Evolutionary conservation across 2,329 filamentous ascomycete genomes (phyloP), one percentile per base, ranked within the genome.

Genomic region (Monosporascus cannonballus): DNA sequence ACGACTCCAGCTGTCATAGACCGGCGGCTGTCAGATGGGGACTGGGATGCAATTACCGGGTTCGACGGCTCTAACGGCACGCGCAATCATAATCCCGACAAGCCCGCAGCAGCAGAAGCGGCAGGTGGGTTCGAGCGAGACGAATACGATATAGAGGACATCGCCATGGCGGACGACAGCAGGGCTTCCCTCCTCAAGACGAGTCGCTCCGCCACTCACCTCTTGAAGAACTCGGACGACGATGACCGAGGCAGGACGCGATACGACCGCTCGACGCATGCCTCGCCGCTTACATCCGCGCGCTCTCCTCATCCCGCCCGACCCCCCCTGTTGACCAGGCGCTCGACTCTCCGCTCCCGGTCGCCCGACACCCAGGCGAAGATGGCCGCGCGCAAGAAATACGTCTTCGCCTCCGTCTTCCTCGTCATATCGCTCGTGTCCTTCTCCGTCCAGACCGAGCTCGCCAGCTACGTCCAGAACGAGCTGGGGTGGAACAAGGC

Each of bases 391-490:
- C 82, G 83, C 66, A 87, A 83, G 67, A 90, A 90, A 71, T 97
- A 99, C 72, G 86, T 88, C 24, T 90, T 93, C 67, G 93, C 94
- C 2, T 86, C 81, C 49, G 81, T 91, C 60, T 96, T 96, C 71
- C 78, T 99, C 55, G 72, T 87, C 30, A 67, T 96, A 60, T 94
- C 89, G 66, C 77, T 99, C 65, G 74, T 96, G 54, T 87, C 89
- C 66, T 99, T 99, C 69, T 90, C 90, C 47, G 77, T 96, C 6
- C 94, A 99, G 79, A 97, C 94, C 3, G 93, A 97, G 76, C 90
- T 96, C 51, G 93, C 92, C 11, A 86, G 95, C 9, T 92, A 96
- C 73, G 94, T 99, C 56, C 93, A 97, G 74, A 86, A 93, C 68
- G 85, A 94, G 55, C 73, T 96, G 58, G 85, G 88, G 58, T 99